These are phyloP conservation scores for Whalleya microplaca DNA, from an alignment of 2,329 filamentous ascomycete species.

Conservation along the genomic window DNA sequence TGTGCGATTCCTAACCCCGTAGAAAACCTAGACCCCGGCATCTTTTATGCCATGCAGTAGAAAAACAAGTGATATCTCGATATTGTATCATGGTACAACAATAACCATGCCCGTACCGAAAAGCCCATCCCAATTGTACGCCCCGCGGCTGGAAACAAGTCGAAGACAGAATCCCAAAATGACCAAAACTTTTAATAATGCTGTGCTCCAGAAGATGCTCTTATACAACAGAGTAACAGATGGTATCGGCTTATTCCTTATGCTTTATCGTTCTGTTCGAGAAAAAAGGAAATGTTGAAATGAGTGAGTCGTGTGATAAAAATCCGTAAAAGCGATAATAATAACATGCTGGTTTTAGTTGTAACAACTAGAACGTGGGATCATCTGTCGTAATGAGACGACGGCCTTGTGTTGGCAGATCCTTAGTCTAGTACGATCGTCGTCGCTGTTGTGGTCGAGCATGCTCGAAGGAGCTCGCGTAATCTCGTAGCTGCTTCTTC, in stretches of 20 bases:
- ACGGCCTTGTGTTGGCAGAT: conserved; percentile 3
- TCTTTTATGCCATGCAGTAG: conserved; percentile 33
- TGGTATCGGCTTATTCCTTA: conserved; percentile 39
- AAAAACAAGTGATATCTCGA: conserved; percentile 38
- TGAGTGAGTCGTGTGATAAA: conserved; percentile 32
- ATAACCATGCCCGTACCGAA: conserved; percentile 30
- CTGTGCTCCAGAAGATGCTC: conserved; percentile 55
- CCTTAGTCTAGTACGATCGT: conserved; percentile 53
- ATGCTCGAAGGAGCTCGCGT: conserved; percentile 88
- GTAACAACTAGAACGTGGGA: conserved; percentile 30
- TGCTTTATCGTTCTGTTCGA: conserved; percentile 31
- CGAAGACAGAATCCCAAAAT: conserved; percentile 35
- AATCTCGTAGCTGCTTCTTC: conserved; percentile 78
- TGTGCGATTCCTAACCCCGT: conserved; percentile 23
- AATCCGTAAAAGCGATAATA: conserved; percentile 21
- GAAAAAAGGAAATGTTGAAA: conserved; percentile 31
- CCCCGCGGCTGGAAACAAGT: conserved; percentile 34
- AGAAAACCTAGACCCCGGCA: conserved; percentile 31
- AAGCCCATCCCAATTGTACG: conserved; percentile 33
- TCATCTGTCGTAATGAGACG: conserved; percentile 18
- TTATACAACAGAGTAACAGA: conserved; percentile 47
- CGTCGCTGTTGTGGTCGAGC: conserved; percentile 64
- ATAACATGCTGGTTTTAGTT: conserved; percentile 29
- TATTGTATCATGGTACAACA: conserved; percentile 35
- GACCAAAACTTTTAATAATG: conserved; percentile 50